Base-by-base conservation (phyloP, 1,284 basidiomycete genomes). In the Prillingera fragicola region DNA sequence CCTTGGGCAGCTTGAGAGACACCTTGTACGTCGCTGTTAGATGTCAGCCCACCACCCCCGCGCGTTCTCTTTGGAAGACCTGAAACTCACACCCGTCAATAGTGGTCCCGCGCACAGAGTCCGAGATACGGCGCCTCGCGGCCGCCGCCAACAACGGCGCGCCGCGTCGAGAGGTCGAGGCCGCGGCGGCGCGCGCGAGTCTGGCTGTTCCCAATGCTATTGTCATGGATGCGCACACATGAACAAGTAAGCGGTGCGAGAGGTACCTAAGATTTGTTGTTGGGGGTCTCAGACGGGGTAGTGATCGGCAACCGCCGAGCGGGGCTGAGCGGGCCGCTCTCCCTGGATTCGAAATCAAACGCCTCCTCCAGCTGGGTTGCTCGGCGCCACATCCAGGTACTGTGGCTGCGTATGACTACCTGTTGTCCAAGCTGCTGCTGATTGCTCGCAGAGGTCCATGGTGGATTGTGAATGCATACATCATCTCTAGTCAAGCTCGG, bases 1-100 rank as follows among this genome's bases (percentile, higher is more conserved):
- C 57, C 52, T 68, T 69, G 10, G 52, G 59, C 14, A 57, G 61
- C 24, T 41, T 59, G n/a, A 69, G 48, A 8, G 60, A 63, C 26
- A 70, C 55, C 49, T 70, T 70, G 50, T 65, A 70, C 14, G 63
- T 60, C 2, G 57, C 62, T 64, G 35, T 14, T 15, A 21, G 19
- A 21, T 18, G 33, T 23, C 33, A 26, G 8, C 32, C 12, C 14
- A 13, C 29, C 21, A 12, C 21, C 15, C 24, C 27, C 27, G 17
- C 43, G 24, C 9, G 8, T n/a, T 39, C 28, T 27, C 27, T 10
- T 14, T 12, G n/a, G 27, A 8, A 17, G 21, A 5, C 12, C 24
- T n/a, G n/a, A n/a, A 9, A 44, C 48, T 38, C 42, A 49, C 48
- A 38, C 13, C 48, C 48, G 24, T 49, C 56, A 2, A 49, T 27